Evolutionary conservation across 2,329 filamentous ascomycete genomes (phyloP).

Genomic region (Didymella sp.): DNA sequence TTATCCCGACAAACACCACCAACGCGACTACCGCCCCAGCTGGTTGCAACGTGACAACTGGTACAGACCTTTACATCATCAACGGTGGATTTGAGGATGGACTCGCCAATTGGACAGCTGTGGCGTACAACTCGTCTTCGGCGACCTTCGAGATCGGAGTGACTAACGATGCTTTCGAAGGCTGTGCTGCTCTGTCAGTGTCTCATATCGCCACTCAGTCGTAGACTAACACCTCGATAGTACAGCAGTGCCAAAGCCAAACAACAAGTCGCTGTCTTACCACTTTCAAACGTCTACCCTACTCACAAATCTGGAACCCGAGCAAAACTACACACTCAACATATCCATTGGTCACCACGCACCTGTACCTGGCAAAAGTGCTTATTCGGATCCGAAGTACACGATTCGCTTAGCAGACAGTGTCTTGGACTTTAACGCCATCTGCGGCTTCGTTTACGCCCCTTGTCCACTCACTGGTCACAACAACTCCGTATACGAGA

Average conservation of each 20-base stretch:
- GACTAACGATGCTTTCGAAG: neutral
- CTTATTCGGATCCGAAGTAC: slow-evolving; percentile 4
- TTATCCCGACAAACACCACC: neutral
- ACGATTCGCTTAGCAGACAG: slow-evolving; percentile 1
- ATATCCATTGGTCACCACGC: slow-evolving; percentile 5
- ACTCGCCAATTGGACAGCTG: slow-evolving; percentile 2
- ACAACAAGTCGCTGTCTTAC: neutral
- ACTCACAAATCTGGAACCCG: neutral
- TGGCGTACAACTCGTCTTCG: neutral
- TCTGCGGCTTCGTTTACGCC: slow-evolving; percentile 4
- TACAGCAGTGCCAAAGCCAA: neutral
- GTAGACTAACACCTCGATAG: neutral
- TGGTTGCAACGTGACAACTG: neutral
- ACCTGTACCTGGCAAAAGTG: neutral
- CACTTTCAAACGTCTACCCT: neutral
- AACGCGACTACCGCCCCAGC: neutral
- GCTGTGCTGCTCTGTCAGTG: slow-evolving; percentile 4
- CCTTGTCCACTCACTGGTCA: slow-evolving; percentile 1
- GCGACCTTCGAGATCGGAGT: neutral
- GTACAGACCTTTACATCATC: neutral
- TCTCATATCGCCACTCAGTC: neutral
- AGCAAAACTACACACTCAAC: neutral
- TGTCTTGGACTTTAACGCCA: neutral
- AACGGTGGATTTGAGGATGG: slow-evolving; percentile 11
- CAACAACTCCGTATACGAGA: neutral